phyloP scores from a whole-genome alignment of 495 filamentous ascomycete genomes.

The Lineolata rhizophorae region DNA sequence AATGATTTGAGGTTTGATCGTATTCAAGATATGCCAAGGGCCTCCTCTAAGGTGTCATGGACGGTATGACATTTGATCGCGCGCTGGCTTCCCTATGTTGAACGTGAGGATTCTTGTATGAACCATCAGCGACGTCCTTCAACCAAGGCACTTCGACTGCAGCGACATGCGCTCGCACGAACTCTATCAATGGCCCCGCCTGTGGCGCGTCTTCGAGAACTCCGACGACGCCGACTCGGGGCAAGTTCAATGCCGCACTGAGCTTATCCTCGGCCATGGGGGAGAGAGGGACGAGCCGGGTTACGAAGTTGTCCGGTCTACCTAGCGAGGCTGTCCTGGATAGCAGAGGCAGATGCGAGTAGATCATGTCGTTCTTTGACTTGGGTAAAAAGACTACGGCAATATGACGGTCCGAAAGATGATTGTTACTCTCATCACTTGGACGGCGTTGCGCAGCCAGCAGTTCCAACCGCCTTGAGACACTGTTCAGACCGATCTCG shows the following conservation, averaged over 20 bases:
- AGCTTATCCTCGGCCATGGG: constrained; percentile 28
- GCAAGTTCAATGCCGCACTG: constrained; percentile 27
- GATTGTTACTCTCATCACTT: too few relatives aligned
- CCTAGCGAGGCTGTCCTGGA: background rate
- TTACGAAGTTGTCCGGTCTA: constrained; percentile 5
- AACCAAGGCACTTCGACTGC: constrained; percentile 19
- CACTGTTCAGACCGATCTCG: too few relatives aligned
- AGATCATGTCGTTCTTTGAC: background rate
- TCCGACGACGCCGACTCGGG: constrained; percentile 35
- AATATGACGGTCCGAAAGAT: too few relatives aligned
- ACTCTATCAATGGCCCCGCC: constrained; percentile 26
- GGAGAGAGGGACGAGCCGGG: constrained; percentile 32
- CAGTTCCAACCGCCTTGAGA: too few relatives aligned
- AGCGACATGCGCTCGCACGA: constrained; percentile 24
- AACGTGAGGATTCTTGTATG: too few relatives aligned
- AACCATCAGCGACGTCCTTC: constrained; percentile 8
- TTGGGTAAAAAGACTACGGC: background rate
- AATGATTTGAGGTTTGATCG: too few relatives aligned
- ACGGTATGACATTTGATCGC: too few relatives aligned
- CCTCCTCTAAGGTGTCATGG: too few relatives aligned
- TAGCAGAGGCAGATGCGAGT: background rate
- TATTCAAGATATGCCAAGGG: too few relatives aligned
- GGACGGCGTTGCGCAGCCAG: too few relatives aligned
- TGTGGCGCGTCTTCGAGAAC: constrained; percentile 26
- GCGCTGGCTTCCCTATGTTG: too few relatives aligned